These are phyloP conservation scores for Yarrowia deformans DNA, from an alignment of 805 yeast species.

Conservation along the genomic window DNA sequence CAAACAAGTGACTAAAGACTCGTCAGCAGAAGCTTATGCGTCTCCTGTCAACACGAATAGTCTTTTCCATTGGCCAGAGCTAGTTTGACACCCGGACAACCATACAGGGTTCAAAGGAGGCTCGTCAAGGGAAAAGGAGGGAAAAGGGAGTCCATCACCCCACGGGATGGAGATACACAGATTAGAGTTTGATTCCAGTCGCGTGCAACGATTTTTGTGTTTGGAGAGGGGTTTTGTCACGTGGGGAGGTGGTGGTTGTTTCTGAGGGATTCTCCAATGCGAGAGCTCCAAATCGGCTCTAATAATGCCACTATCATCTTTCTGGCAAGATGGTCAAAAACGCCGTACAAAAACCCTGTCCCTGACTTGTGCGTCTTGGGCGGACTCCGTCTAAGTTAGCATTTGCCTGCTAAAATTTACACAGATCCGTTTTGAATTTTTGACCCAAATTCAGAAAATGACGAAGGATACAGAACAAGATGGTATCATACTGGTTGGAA, in stretches of 20 bases:
- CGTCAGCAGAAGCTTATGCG: constrained; percentile 11
- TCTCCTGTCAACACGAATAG: background rate
- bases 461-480: background rate
- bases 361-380: background rate
- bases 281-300: background rate
- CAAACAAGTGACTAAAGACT: background rate
- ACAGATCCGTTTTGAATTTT: background rate
- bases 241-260: background rate
- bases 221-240: background rate
- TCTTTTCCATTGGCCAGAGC: constrained; percentile 8
- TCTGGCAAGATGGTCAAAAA: background rate
- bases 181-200: background rate
- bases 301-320: background rate
- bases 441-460: no score
- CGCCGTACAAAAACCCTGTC: background rate
- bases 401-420: background rate
- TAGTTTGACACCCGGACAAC: constrained; percentile 1
- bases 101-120: background rate
- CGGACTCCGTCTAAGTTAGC: constrained; percentile 3
- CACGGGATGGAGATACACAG: background rate
- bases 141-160: background rate
- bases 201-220: constrained; percentile 3
- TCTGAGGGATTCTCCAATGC: background rate
- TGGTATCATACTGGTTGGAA: background rate
- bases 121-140: background rate